These are phyloP conservation scores for Hirschfeldia incana DNA, from an alignment of 345 rosid species.

Conservation along the genomic window DNA sequence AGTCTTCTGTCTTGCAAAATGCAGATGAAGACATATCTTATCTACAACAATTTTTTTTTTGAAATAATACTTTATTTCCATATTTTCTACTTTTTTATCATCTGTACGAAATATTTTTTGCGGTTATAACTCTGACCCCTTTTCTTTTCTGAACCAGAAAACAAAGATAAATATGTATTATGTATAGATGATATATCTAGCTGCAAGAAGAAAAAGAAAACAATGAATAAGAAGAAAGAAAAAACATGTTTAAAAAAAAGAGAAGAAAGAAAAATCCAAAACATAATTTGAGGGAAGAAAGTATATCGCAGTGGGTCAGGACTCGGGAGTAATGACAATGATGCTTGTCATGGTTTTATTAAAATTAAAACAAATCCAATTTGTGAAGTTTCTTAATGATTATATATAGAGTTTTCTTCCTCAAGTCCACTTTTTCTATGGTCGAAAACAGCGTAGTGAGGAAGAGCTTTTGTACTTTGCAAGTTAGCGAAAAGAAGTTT, in stretches of 20 bases:
- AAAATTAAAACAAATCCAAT: background rate
- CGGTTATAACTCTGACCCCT: background rate
- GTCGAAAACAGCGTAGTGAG: constrained; percentile 4
- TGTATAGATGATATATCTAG: too few species aligned
- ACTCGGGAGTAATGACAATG: constrained; percentile 12
- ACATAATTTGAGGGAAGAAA: background rate
- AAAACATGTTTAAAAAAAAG: background rate
- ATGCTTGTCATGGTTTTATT: constrained; percentile 11
- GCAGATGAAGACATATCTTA: background rate
- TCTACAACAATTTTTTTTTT: background rate
- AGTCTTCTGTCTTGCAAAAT: background rate
- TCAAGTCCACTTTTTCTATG: constrained; percentile 9
- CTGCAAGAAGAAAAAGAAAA: too few species aligned
- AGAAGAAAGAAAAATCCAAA: background rate
- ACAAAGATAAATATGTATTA: background rate
- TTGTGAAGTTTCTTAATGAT: constrained; percentile 7
- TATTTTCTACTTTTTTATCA: background rate
- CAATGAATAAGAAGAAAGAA: too few species aligned
- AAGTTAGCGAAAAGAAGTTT: constrained; percentile 3
- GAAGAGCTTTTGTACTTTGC: constrained; percentile 18
- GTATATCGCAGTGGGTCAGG: constrained; percentile 9
- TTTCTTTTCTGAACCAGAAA: background rate
- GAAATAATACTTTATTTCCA: background rate
- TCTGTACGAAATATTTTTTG: background rate
- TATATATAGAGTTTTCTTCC: background rate